Evolutionary conservation across 1,284 basidiomycete species (phyloP), one percentile per base, ranked within the genome.

Genomic region (Taiwanofungus camphoratus): DNA sequence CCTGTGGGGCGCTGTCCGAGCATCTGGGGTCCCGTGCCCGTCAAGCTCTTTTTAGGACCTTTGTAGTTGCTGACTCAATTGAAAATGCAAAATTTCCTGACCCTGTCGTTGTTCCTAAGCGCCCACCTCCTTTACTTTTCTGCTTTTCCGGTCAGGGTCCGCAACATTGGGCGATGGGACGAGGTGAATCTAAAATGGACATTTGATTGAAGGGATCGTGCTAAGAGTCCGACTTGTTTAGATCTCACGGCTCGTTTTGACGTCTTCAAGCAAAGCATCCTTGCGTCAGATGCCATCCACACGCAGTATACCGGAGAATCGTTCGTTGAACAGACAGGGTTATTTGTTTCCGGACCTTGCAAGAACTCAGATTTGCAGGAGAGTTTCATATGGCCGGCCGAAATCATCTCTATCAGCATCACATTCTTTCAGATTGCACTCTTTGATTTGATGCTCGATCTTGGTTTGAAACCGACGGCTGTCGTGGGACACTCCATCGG

Each of bases 361-460:
- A 7, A 27, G 26, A 13, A 27, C 13, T 7, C 26, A 27, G 7
- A 13, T 7, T 13, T 27, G 8, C 8, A 13, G 8, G 13, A 27
- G 13, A 27, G 8, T 8, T 13, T 27, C 13, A 27, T 27, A 27
- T 27, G 26, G 26, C 26, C 58, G n/a, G 62, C 60, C 57, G 56
- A 60, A 3, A 56, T 61, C 7, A 57, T 60, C 35, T 62, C 63
- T 9, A 52, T 62, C 18, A 42, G 45, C 0, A 46, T 69, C 11
- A 68, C 59, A 1, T 53, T 69, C 12, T 42, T 71, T 40, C 71
- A 74, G 45, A 66, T 73, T 4, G 71, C 70, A 0, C 46, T 72
- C 2, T 63, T 66, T 37, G 71, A 74, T 40, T 52, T 68, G 1
- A 52, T 74, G 0, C 40, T 48, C 3, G 54, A 54, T 21, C 39